phyloP scores from a whole-genome alignment of 2,329 filamentous ascomycete species.

The Stachybotrys chartarum region DNA sequence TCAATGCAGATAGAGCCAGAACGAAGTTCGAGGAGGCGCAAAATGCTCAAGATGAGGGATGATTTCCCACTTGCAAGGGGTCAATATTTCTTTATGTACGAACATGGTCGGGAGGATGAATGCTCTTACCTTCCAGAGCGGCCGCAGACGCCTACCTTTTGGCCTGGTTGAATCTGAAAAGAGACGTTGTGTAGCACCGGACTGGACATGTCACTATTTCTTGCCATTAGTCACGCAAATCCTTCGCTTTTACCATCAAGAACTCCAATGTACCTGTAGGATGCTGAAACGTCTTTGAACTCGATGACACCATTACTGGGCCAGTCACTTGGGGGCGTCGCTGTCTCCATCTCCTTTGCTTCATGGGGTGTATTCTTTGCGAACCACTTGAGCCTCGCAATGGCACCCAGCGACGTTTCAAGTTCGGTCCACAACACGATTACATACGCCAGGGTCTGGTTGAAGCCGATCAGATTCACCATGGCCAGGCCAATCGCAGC shows the following conservation, averaged over 20 bases:
- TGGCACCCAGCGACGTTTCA: constrained; percentile 27
- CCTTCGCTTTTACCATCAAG: not conserved
- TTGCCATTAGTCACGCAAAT: not conserved
- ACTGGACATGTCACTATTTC: constrained; percentile 7
- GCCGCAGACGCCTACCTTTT: constrained; percentile 43
- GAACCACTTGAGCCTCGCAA: constrained; percentile 26
- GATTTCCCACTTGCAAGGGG: constrained; percentile 39
- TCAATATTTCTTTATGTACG: not conserved
- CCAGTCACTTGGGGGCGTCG: constrained; percentile 14
- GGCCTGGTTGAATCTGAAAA: constrained; percentile 22
- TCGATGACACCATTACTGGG: constrained; percentile 16
- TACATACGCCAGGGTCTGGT: constrained; percentile 20
- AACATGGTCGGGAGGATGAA: not conserved
- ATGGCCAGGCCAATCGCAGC: constrained; percentile 23
- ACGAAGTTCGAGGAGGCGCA: constrained; percentile 38
- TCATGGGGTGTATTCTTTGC: constrained; percentile 17
- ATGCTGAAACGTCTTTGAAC: constrained; percentile 16
- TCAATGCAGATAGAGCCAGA: constrained; percentile 33
- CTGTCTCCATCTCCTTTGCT: constrained; percentile 7
- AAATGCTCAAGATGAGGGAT: constrained; percentile 37
- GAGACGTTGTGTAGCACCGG: constrained; percentile 10
- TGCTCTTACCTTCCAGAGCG: constrained; percentile 31
- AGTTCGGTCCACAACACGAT: constrained; percentile 27
- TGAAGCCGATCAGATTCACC: constrained; percentile 18
- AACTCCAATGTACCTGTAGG: constrained; percentile 13